These are phyloP conservation scores for Agaricus blazei DNA, from an alignment of 768 basidiomycete species.

Conservation along the genomic window DNA sequence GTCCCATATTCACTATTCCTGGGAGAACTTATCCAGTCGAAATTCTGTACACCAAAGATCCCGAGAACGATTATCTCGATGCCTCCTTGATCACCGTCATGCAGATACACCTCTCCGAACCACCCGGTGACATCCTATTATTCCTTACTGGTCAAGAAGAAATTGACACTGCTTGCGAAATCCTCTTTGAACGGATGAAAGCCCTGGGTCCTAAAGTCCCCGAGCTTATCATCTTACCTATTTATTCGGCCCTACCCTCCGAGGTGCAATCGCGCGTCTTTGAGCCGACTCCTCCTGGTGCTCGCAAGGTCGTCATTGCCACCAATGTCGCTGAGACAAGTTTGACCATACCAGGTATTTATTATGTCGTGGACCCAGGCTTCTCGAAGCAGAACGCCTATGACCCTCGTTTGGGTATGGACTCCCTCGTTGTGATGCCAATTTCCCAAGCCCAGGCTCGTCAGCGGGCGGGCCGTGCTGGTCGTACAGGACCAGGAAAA, in stretches of 20 bases:
- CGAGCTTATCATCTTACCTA: conserved; percentile 92
- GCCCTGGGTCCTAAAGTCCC: conserved; percentile 98
- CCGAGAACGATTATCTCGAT: conserved; percentile 95
- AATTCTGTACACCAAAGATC: conserved; percentile 97
- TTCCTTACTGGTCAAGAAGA: conserved; percentile 99
- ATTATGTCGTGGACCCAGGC: conserved; percentile 98
- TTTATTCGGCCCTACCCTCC: conserved; percentile 96
- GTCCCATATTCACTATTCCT: conserved; percentile 99
- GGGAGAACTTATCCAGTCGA: conserved; percentile 99
- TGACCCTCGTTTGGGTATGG: conserved; percentile 96
- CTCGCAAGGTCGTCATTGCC: conserved; percentile 99
- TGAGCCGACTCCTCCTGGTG: conserved; percentile 94
- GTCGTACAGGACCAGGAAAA: conserved; percentile 96
- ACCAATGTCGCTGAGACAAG: conserved; percentile 99
- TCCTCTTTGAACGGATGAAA: conserved; percentile 98
- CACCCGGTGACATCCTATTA: conserved; percentile 91
- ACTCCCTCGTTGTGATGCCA: conserved; percentile 96
- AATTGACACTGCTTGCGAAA: conserved; percentile 97
- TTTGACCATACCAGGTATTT: conserved; percentile 96
- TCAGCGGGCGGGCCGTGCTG: conserved; percentile 93
- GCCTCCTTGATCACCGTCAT: conserved; percentile 98
- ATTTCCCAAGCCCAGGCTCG: conserved; percentile 98
- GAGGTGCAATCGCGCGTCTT: conserved; percentile 98
- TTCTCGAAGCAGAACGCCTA: conserved; percentile 99
- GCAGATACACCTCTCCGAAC: conserved; percentile 99